Evolutionary conservation across 192 early-diverging fungal genomes (phyloP).

Genomic region (Coemansia biformis): DNA sequence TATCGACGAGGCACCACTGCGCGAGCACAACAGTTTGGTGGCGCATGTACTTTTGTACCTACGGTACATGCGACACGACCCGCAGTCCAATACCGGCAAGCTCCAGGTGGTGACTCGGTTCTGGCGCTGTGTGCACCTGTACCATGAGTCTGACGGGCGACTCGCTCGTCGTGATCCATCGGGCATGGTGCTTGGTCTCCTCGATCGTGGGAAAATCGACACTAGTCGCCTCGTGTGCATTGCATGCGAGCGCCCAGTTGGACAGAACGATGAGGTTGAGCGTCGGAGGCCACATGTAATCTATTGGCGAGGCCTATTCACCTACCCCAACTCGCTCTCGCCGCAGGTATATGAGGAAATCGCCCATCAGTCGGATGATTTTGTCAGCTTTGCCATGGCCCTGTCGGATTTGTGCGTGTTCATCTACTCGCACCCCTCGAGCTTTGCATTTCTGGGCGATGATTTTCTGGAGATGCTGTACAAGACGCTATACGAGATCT

Average conservation of each 20-base stretch:
- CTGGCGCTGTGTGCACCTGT: slow-evolving; percentile 49
- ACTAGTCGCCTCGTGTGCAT: slow-evolving; percentile 42
- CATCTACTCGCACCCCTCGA: slow-evolving; percentile 47
- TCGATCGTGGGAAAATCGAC: slow-evolving; percentile 41
- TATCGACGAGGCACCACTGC: slow-evolving; percentile 46
- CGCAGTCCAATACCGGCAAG: slow-evolving; percentile 16
- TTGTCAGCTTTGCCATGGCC: slow-evolving; percentile 41
- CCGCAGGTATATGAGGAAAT: slow-evolving; percentile 49
- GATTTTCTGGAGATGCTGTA: slow-evolving; percentile 45
- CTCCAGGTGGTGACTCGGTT: slow-evolving; percentile 45
- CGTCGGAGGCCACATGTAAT: slow-evolving; percentile 34
- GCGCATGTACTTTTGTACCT: slow-evolving; percentile 43
- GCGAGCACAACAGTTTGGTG: slow-evolving; percentile 49
- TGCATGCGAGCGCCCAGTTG: slow-evolving; percentile 34
- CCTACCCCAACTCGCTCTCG: slow-evolving; percentile 40
- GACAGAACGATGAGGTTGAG: slow-evolving; percentile 21
- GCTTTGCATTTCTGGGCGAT: slow-evolving; percentile 41
- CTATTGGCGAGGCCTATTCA: slow-evolving; percentile 40
- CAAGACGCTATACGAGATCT: slow-evolving; percentile 49
- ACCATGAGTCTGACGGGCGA: slow-evolving; percentile 28
- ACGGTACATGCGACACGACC: slow-evolving; percentile 38
- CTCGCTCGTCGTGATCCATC: slow-evolving; percentile 34
- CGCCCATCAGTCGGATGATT: slow-evolving; percentile 33
- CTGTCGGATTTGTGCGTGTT: slow-evolving; percentile 48
- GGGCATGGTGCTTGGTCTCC: slow-evolving; percentile 29